Evolutionary conservation across 73 alveolate genomes (phyloP).

Genomic region (Breviolum minutum): DNA sequence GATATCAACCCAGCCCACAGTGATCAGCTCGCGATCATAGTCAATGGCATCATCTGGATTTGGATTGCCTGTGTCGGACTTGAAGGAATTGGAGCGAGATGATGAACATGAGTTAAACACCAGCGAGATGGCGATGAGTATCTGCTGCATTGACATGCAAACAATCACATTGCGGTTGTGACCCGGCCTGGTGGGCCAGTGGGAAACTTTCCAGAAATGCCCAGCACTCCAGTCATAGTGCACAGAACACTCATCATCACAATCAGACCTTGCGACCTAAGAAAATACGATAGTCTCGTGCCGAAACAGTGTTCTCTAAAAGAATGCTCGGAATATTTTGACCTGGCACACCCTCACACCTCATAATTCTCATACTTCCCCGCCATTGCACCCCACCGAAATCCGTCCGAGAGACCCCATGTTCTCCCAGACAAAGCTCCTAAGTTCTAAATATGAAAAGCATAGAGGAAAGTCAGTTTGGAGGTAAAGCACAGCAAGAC

Average conservation of each 20-base stretch:
- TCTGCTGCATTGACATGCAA: background rate
- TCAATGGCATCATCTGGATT: slow-evolving; percentile 14
- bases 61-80: background rate
- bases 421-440: slow-evolving; percentile 32
- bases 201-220: slow-evolving; percentile 68
- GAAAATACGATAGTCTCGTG: background rate
- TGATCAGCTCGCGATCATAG: slow-evolving; percentile 71
- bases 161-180: too few relatives aligned
- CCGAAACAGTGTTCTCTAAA: too few relatives aligned
- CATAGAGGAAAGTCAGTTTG: too few relatives aligned
- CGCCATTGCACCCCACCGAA: background rate
- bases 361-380: background rate
- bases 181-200: slow-evolving; percentile 41
- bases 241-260: slow-evolving; percentile 64
- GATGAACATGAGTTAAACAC: background rate
- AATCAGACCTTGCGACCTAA: slow-evolving; percentile 40
- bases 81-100: background rate
- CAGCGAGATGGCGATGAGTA: background rate
- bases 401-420: slow-evolving; percentile 38
- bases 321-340: background rate
- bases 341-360: background rate
- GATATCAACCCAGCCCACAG: slow-evolving; percentile 81
- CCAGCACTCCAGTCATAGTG: slow-evolving; percentile 91
- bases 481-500: too few relatives aligned
- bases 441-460: background rate